Percentiles rank a stretch among this genome's conserved stretches.
Conservation (phyloP, 129 eudicot genomes). For the sunflower (Helianthus annuus) region HanXRQr2.0-SUNRISE NC_035436.2:183908415-183908914, state of each 20-base stretch:
- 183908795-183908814: conserved; percentile 35
- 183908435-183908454: too few species aligned
- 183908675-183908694: conserved; percentile 20
- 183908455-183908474: neutral
- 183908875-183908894: conserved; percentile 37
- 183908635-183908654: conserved; percentile 29
- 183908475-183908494: conserved; percentile 20
- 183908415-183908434: too few species aligned
- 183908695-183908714: conserved; percentile 37
- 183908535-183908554: conserved; percentile 5
- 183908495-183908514: conserved; percentile 33
- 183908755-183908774: conserved; percentile 31
- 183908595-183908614: neutral
- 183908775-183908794: conserved; percentile 38
- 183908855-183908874: conserved; percentile 32
- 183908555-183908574: conserved; percentile 19
- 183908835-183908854: conserved; percentile 29
- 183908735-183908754: conserved; percentile 27
- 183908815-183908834: conserved; percentile 10
- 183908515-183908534: conserved; percentile 33
- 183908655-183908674: conserved; percentile 37
- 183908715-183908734: conserved; percentile 40
- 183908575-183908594: conserved; percentile 41
- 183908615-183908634: conserved; percentile 37
- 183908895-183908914: conserved; percentile 16